Evolutionary conservation across 2,329 filamentous ascomycete species (phyloP).

Genomic region (Bertia moriformis): DNA sequence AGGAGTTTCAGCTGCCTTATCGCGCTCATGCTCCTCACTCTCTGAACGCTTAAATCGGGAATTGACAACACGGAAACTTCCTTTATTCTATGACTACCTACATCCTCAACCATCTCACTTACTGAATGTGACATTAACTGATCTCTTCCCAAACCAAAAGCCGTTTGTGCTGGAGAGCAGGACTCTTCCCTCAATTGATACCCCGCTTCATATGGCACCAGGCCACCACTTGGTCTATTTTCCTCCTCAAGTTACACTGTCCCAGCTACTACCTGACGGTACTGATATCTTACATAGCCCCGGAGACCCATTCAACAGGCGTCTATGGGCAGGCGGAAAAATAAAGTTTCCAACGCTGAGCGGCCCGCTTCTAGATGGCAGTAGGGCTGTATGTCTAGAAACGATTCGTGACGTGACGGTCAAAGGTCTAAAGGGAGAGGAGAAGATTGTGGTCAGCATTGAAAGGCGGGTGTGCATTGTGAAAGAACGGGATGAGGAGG

Average conservation of each 20-base stretch:
- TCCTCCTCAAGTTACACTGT: conserved; percentile 50
- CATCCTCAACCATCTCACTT: conserved; percentile 26
- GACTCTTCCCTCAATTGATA: conserved; percentile 12
- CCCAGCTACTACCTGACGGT: conserved; percentile 61
- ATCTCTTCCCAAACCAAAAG: conserved; percentile 17
- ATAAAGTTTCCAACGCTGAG: conserved; percentile 33
- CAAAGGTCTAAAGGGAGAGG: conserved; percentile 8
- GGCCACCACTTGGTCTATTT: conserved; percentile 83
- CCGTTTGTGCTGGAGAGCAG: conserved; percentile 6
- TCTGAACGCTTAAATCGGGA: conserved; percentile 21
- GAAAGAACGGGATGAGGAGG: neutral
- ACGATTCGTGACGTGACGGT: conserved; percentile 21
- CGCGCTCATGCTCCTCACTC: conserved; percentile 12
- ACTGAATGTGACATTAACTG: conserved; percentile 24
- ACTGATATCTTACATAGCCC: conserved; percentile 71
- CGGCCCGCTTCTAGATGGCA: conserved; percentile 21
- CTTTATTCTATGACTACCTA: conserved; percentile 32
- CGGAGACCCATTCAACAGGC: conserved; percentile 53
- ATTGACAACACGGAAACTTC: conserved; percentile 22
- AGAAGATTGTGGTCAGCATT: conserved; percentile 37
- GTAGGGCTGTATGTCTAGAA: conserved; percentile 28
- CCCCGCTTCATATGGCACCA: conserved; percentile 29
- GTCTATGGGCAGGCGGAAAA: conserved; percentile 80
- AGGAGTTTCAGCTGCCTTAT: too few relatives aligned
- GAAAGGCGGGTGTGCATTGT: conserved; percentile 14